Base-by-base conservation (phyloP, 208 protist genomes). In the Balamuthia mandrillaris region DNA sequence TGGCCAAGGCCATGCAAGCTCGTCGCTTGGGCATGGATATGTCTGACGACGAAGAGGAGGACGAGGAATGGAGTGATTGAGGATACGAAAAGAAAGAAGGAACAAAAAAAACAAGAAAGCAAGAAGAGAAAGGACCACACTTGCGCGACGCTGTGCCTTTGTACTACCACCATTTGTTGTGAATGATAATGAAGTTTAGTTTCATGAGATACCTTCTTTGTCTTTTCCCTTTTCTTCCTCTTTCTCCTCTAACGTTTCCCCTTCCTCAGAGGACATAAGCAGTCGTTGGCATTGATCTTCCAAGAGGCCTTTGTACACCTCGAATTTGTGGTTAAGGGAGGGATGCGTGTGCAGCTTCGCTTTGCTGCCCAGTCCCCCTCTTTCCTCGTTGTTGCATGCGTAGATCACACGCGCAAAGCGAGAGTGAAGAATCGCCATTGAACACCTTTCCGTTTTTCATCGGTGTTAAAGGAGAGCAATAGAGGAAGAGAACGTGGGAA, bases 31-130 rank as follows among this genome's bases (percentile, higher is more conserved):
- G 54, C 66, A 77, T 77, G 66, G 44, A 45, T 33, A 45, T 24
- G 29, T 39, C 49, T 27, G 66, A 77, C 9, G 66, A 77, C 66
- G 66, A 77, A 45, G 66, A 77, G 44, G 49, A 39, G 0, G 66
- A 77, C 66, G 66, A 77, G 27, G 66, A 77, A 45, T 77, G 66
- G 66, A 77, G 66, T 45, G 66, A 77, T 45, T 77, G n/a, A 77
- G n/a, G n/a, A n/a, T n/a, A n/a, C n/a, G n/a, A n/a, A n/a, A n/a
- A n/a, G n/a, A n/a, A n/a, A n/a, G n/a, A n/a, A n/a, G n/a, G n/a
- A n/a, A n/a, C n/a, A n/a, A n/a, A n/a, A n/a, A n/a, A n/a, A n/a
- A n/a, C n/a, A n/a, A n/a, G n/a, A n/a, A n/a, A n/a, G n/a, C n/a
- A n/a, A n/a, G n/a, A n/a, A n/a, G n/a, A n/a, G n/a, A n/a, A n/a